These are phyloP conservation scores for Mortierella polycephala DNA, from an alignment of 371 early-diverging fungal genomes.

Conservation along the genomic window DNA sequence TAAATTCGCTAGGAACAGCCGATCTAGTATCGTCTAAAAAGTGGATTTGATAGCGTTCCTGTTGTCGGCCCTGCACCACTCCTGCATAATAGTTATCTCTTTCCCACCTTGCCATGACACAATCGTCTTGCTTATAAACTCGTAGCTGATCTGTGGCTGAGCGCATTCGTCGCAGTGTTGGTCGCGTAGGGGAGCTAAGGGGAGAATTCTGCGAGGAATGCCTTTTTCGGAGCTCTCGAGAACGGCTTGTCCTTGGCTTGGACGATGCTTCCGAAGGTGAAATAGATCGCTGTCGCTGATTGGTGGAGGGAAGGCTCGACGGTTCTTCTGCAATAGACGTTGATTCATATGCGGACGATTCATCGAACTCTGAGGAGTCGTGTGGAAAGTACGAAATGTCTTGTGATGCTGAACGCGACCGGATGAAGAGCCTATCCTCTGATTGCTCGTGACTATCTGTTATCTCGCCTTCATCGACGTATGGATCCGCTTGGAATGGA, in stretches of 20 bases:
- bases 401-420: conserved; percentile 32
- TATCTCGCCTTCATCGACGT: conserved; percentile 11
- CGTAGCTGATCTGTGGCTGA: conserved; percentile 22
- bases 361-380: conserved; percentile 14
- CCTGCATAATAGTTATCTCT: conserved; percentile 28
- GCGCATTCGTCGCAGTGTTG: conserved; percentile 15
- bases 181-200: conserved; percentile 12
- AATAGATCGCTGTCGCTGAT: neutral
- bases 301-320: neutral
- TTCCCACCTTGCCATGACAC: conserved; percentile 43
- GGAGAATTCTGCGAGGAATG: conserved; percentile 1
- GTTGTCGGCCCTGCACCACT: conserved; percentile 1
- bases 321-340: neutral
- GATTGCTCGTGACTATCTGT: neutral
- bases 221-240: conserved; percentile 19
- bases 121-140: conserved; percentile 18
- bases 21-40: conserved; percentile 23
- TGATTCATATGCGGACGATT: neutral
- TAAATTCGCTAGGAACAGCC: neutral
- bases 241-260: conserved; percentile 11
- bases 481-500: neutral
- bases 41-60: conserved; percentile 17
- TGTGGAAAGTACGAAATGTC: conserved; percentile 32
- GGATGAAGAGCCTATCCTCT: neutral
- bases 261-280: conserved; percentile 2